Evolutionary conservation across 2,329 filamentous ascomycete species (phyloP).

Genomic region (Trichothecium sympodiale): DNA sequence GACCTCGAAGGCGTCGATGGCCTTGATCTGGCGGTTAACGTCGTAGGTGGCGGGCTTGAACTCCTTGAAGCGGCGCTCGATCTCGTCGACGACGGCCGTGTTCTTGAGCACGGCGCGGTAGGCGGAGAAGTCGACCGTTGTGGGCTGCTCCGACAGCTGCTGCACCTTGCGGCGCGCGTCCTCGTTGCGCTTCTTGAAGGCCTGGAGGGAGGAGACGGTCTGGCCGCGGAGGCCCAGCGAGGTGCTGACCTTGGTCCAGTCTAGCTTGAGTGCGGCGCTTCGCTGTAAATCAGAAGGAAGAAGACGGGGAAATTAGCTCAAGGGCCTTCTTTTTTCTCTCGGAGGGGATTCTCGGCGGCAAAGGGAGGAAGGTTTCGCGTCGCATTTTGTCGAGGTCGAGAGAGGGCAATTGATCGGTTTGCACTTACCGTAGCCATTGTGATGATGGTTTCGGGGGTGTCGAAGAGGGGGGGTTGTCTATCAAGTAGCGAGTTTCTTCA

Average conservation of each 20-base stretch:
- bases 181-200: slow-evolving; percentile 99
- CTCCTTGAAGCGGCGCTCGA: slow-evolving; percentile 85
- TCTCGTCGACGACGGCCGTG: slow-evolving; percentile 87
- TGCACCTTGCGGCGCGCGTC: slow-evolving; percentile 91
- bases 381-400: not conserved
- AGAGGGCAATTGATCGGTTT: slow-evolving; percentile 16
- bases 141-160: slow-evolving; percentile 71
- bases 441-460: slow-evolving; percentile 35
- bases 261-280: slow-evolving; percentile 97
- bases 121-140: slow-evolving; percentile 81
- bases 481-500: slow-evolving; percentile 38
- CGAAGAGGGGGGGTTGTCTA: slow-evolving; percentile 20
- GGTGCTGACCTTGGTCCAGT: slow-evolving; percentile 91
- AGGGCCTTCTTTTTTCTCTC: no score
- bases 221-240: slow-evolving; percentile 94
- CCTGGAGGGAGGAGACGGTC: slow-evolving; percentile 80
- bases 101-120: slow-evolving; percentile 95
- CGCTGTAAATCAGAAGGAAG: slow-evolving; percentile 45
- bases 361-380: no score
- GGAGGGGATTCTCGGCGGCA: no score
- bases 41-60: slow-evolving; percentile 96
- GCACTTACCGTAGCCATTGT: slow-evolving; percentile 61
- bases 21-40: slow-evolving; percentile 86
- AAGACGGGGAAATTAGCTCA: slow-evolving; percentile 43
- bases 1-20: slow-evolving; percentile 94